phyloP scores from a whole-genome alignment of 805 yeast species.

The Metschnikowia baotianmanensis region DNA sequence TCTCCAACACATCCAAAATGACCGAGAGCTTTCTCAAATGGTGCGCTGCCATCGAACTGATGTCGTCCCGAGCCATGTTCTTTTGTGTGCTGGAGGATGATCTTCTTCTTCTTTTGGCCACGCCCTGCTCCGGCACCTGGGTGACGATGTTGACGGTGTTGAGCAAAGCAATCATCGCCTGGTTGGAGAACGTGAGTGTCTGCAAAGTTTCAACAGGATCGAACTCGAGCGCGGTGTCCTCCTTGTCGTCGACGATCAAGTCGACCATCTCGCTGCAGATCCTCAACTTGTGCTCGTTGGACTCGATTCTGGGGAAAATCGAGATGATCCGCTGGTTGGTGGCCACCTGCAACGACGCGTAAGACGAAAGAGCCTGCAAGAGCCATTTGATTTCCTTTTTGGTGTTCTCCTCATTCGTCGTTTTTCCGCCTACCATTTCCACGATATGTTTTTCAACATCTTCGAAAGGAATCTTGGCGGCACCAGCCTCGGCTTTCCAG shows the following conservation, averaged over 20 bases:
- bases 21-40: constrained; percentile 78
- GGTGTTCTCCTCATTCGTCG: constrained; percentile 50
- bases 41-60: constrained; percentile 69
- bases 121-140: constrained; percentile 43
- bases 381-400: constrained; percentile 59
- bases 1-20: constrained; percentile 75
- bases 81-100: constrained; percentile 75
- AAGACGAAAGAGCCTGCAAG: constrained; percentile 42
- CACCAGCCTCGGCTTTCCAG: constrained; percentile 41
- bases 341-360: constrained; percentile 33
- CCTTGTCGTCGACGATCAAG: constrained; percentile 50
- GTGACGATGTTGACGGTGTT: constrained; percentile 56
- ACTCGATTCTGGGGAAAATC: constrained; percentile 52
- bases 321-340: constrained; percentile 51
- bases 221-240: constrained; percentile 22
- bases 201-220: constrained; percentile 50
- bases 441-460: constrained; percentile 58
- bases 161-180: constrained; percentile 57
- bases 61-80: constrained; percentile 67
- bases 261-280: constrained; percentile 49
- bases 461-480: constrained; percentile 47
- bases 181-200: constrained; percentile 51
- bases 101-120: constrained; percentile 78
- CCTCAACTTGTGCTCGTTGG: constrained; percentile 53
- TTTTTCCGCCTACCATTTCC: constrained; percentile 49